phyloP scores from a whole-genome alignment of 1,284 basidiomycete species.

The Heliocybe sulcata region DNA sequence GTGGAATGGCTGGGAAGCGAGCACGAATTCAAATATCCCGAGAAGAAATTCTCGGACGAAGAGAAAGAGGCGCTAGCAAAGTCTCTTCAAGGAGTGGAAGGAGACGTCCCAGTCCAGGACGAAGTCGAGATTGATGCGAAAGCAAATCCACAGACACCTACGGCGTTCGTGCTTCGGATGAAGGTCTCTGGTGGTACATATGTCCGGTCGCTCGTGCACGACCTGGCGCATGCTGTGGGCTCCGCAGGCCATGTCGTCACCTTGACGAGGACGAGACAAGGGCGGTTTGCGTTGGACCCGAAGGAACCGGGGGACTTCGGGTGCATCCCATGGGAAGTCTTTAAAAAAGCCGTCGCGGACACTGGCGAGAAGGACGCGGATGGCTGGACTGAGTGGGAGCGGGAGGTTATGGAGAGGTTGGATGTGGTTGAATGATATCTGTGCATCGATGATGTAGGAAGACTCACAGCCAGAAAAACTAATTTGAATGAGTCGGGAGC shows the following conservation, averaged over 20 bases:
- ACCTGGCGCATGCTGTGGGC: slow-evolving; percentile 76
- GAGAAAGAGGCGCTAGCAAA: slow-evolving; percentile 66
- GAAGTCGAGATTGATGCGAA: slow-evolving; percentile 25
- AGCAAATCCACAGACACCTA: slow-evolving; percentile 42
- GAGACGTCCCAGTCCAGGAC: slow-evolving; percentile 22
- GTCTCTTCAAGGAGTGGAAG: slow-evolving; percentile 44
- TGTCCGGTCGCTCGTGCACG: slow-evolving; percentile 88
- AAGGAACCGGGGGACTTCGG: slow-evolving; percentile 27
- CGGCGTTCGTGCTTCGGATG: slow-evolving; percentile 86
- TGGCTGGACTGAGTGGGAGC: slow-evolving; percentile 68
- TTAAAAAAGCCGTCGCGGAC: slow-evolving; percentile 46
- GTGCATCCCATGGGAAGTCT: slow-evolving; percentile 79
- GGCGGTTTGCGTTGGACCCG: slow-evolving; percentile 59
- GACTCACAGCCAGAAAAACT: too few relatives aligned
- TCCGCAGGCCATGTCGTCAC: slow-evolving; percentile 90
- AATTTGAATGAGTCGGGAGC: too few relatives aligned
- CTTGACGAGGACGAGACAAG: slow-evolving; percentile 80
- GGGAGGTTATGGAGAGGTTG: slow-evolving; percentile 54
- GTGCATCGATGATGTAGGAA: too few relatives aligned
- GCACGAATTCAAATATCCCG: slow-evolving; percentile 68
- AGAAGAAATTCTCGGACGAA: slow-evolving; percentile 58
- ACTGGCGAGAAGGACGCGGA: slow-evolving; percentile 49
- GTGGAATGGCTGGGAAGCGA: slow-evolving; percentile 61
- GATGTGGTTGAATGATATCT: slow-evolving; percentile 38
- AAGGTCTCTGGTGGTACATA: slow-evolving; percentile 96